A percentile compares a stretch with the other conserved stretches of the same genome.
These are phyloP conservation scores for Chlorella ohadii DNA, from an alignment of 139 green algal species.

Conservation along the genomic window DNA sequence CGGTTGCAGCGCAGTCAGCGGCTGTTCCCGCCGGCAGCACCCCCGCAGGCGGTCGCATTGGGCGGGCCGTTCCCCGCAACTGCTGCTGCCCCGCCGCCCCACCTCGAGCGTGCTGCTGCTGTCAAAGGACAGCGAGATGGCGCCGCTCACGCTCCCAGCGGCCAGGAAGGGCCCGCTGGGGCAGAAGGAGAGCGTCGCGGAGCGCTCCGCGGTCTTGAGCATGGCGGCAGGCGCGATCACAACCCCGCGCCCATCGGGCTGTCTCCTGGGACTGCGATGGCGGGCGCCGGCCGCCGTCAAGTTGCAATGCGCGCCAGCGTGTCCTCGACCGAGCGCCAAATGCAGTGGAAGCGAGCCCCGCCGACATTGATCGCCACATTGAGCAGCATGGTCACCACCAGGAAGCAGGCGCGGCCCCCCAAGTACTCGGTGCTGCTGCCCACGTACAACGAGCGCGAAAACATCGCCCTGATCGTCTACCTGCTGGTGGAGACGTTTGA, in stretches of 20 bases:
- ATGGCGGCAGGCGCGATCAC: background rate
- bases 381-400: too few species aligned
- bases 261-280: too few species aligned
- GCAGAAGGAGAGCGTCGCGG: slow-evolving; percentile 81
- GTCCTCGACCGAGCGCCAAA: too few species aligned
- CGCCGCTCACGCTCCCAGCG: slow-evolving; percentile 88
- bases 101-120: slow-evolving; percentile 84
- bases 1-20: too few species aligned
- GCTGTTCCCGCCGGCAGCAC: too few species aligned
- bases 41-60: too few species aligned
- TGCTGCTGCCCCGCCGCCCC: background rate
- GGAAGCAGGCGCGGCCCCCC: background rate
- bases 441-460: slow-evolving; percentile 97
- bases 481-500: slow-evolving; percentile 86
- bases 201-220: slow-evolving; percentile 77
- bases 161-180: slow-evolving; percentile 77
- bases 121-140: slow-evolving; percentile 91
- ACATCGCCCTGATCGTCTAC: slow-evolving; percentile 86
- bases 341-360: too few species aligned
- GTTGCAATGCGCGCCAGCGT: too few species aligned
- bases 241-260: too few species aligned
- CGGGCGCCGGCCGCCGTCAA: too few species aligned
- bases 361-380: too few species aligned
- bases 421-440: slow-evolving; percentile 91
- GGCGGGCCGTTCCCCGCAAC: too few species aligned